These are phyloP conservation scores for Mimosa bimucronata DNA, from an alignment of 306 rosid genomes.

Conservation along the genomic window DNA sequence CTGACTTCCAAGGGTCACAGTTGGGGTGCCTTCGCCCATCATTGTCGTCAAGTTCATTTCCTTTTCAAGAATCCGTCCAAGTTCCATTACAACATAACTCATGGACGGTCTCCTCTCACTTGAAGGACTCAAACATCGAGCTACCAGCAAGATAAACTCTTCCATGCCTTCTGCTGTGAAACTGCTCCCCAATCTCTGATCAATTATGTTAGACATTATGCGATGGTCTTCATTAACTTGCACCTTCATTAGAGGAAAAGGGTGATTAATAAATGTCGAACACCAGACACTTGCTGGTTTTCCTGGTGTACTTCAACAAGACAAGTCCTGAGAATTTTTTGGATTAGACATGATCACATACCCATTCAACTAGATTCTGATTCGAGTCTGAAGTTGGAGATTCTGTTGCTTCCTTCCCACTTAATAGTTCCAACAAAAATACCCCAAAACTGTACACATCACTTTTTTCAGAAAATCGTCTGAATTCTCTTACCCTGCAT, in stretches of 20 bases:
- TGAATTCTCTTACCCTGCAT: constrained; percentile 85
- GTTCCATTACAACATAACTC: constrained; percentile 81
- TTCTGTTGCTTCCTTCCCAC: constrained; percentile 76
- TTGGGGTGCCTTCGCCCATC: constrained; percentile 87
- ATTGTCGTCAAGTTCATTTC: constrained; percentile 84
- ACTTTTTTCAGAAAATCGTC: constrained; percentile 88
- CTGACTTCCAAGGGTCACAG: constrained; percentile 78
- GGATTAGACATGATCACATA: constrained; percentile 35
- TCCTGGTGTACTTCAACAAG: neutral
- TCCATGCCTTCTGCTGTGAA: constrained; percentile 86
- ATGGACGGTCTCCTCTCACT: constrained; percentile 81
- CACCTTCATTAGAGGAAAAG: constrained; percentile 47
- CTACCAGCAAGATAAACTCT: constrained; percentile 57
- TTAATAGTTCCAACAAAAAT: constrained; percentile 78
- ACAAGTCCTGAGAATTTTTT: neutral
- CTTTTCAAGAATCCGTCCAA: constrained; percentile 74
- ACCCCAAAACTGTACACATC: constrained; percentile 92
- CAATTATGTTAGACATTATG: constrained; percentile 51
- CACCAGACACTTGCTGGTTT: constrained; percentile 4
- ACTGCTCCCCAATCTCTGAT: constrained; percentile 69
- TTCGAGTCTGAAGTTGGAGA: constrained; percentile 47
- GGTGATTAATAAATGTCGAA: constrained; percentile 5
- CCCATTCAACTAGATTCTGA: constrained; percentile 75
- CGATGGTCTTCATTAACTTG: constrained; percentile 49
- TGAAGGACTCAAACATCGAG: constrained; percentile 61